Base-by-base conservation (phyloP, 371 early-diverging fungal species). In the Saksenaea oblongispora region DNA sequence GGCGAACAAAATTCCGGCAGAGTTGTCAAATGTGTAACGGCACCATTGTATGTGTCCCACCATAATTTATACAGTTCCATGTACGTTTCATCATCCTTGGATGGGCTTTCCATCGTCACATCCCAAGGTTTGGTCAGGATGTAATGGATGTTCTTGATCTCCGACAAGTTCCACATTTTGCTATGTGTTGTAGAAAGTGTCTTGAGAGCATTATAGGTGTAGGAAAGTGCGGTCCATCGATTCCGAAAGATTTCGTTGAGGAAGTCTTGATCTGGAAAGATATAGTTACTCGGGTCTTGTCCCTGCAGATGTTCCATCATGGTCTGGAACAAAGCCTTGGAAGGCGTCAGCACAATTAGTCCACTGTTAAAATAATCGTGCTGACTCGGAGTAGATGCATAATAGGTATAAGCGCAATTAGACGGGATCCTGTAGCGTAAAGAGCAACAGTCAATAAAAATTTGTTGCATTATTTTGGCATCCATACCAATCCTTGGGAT, bases 191-290 rank as follows among this genome's bases (percentile, higher is more conserved):
- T 58, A n/a, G 65, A 54, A 24, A 83, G 58, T 1, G 80, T 74
- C 47, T 83, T 83, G 22, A 83, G 71, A 13, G 85, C 80, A 59
- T 85, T 85, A 69, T 80, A 85, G 5, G 60, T 75, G 55, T 83
- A 83, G 1, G 83, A 70, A 34, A 80, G 58, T 22, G 59, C 61
- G 3, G 34, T 68, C 78, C 78, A 80, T 27, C 67, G 65, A 28
- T 41, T 60, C 13, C 37, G 47, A 58, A 74, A 81, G 42, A 76
- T 39, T 60, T 80, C 74, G 42, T 83, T 83, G 22, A 85, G 61
- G 35, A 82, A 71, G 58, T 83, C 86, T 62, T 85, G 86, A 56
- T 85, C 86, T 10, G 77, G 73, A 65, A 85, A 85, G 22, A 22
- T 34, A 58, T 74, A 76, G n/a, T 41, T 54, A 9, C 51, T 56